Conservation (phyloP, 495 filamentous ascomycete genomes). For the Xylaria longipes region DNA sequence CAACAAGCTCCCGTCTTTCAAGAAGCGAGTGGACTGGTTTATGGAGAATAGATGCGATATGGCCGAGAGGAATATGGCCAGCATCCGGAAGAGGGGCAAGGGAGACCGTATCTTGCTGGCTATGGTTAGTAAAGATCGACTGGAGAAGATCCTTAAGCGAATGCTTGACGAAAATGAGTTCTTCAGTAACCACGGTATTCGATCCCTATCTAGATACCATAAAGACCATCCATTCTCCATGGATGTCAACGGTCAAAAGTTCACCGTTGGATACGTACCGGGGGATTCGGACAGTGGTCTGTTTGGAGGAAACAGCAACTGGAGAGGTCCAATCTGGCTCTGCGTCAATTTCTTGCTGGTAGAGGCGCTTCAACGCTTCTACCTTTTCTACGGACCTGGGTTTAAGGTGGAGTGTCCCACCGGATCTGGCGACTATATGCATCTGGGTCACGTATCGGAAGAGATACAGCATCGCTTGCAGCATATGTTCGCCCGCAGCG, state of each 20-base stretch:
- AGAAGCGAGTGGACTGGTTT: constrained; percentile 91
- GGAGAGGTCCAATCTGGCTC: constrained; percentile 92
- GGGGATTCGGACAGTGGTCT: constrained; percentile 93
- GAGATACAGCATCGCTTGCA: constrained; percentile 95
- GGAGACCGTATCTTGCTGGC: constrained; percentile 83
- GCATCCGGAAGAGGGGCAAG: constrained; percentile 86
- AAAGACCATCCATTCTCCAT: constrained; percentile 89
- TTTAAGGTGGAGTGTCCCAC: constrained; percentile 93
- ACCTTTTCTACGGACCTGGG: constrained; percentile 90
- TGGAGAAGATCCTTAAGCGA: constrained; percentile 82
- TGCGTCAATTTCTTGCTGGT: constrained; percentile 95
- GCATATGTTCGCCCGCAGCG: constrained; percentile 83
- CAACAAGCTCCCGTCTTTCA: constrained; percentile 91
- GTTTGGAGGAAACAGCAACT: constrained; percentile 98
- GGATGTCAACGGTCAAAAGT: constrained; percentile 92
- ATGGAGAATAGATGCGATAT: constrained; percentile 83
- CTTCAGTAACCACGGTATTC: constrained; percentile 85
- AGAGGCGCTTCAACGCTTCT: constrained; percentile 89
- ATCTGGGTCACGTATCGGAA: constrained; percentile 93
- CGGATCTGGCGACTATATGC: constrained; percentile 94
- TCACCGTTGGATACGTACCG: constrained; percentile 87
- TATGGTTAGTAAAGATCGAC: constrained; percentile 86
- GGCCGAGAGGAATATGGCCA: constrained; percentile 90
- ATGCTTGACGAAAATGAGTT: constrained; percentile 97
- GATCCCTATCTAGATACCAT: constrained; percentile 92